Evolutionary conservation across 2,329 filamentous ascomycete genomes (phyloP), one percentile per base, ranked within the genome.

Genomic region (Hypoxylon sp.): DNA sequence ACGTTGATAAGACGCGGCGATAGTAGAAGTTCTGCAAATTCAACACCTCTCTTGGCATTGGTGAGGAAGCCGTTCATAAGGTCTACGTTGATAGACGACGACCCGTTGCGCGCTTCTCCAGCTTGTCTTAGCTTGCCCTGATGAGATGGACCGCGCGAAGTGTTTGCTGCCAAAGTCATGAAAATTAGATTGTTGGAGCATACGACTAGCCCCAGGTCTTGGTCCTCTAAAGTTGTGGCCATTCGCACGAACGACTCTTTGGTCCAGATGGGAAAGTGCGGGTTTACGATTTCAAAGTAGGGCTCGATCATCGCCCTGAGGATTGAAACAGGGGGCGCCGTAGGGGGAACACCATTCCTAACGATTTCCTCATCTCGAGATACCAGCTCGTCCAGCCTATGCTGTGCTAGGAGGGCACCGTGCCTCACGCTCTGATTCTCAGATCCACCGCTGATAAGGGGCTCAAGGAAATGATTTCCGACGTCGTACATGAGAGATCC

Each of bases 181-280:
- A 59, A 51, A 17, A 55, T 51, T 9, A 59, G 15, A 27, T 59
- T 59, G 26, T 59, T 59, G 4, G 46, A 59, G 40, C 56, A 59
- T 13, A 59, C 47, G 4, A 55, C 31, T 10, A 17, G 23, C 13
- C 31, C 56, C 17, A 55, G 21, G 35, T 59, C 56, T 18, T 55
- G 40, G 17, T 33, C 41, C n/a, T 55, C 33, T 9, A 48, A 20
- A 1, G 46, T 27, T 3, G 46, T 31, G 20, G 13, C 35, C 6
- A 50, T 46, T 24, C 23, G 35, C 27, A 23, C 26, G 27, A 59
- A 59, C 1, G 46, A 50, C 13, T 42, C 33, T 20, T 43, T 51
- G 3, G 56, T 50, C 56, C 56, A 59, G 13, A 59, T 52, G 13
- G 56, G 56, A 13, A 59, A 52, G n/a, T 55, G 47, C 2, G 56